Conservation (phyloP, 73 alveolate genomes). For the Blepharisma japonicum region DNA sequence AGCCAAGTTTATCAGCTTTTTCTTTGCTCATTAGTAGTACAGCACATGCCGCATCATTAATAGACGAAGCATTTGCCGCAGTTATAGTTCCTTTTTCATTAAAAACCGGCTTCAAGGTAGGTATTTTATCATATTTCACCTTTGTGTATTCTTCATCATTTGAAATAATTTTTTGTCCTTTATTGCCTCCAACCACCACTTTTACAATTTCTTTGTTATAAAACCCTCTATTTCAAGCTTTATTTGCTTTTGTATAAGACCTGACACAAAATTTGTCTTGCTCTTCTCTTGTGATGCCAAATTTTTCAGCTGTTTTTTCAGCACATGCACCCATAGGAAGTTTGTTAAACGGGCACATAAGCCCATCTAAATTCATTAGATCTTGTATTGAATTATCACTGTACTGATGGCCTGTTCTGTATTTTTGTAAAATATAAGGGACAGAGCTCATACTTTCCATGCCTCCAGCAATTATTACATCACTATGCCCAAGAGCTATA, state of each 20-base stretch:
- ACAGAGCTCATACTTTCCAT: conserved; percentile 79
- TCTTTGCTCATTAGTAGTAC: conserved; percentile 42
- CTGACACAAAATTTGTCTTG: conserved; percentile 69
- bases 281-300: conserved; percentile 69
- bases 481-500: conserved; percentile 70
- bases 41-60: conserved; percentile 64
- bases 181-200: conserved; percentile 9
- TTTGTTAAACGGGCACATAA: neutral
- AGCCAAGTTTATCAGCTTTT: conserved; percentile 40
- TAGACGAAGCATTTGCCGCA: conserved; percentile 61
- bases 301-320: conserved; percentile 56
- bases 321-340: conserved; percentile 64
- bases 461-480: conserved; percentile 74
- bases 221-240: conserved; percentile 71
- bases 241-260: conserved; percentile 65
- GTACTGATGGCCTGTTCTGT: neutral
- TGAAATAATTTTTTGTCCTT: conserved; percentile 29
- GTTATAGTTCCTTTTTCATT: conserved; percentile 53
- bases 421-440: conserved; percentile 58
- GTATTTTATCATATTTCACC: conserved; percentile 43
- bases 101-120: conserved; percentile 49
- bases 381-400: neutral
- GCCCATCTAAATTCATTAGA: neutral
- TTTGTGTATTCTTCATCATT: conserved; percentile 61
- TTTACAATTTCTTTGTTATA: conserved; percentile 69